Evolutionary conservation across 1,284 basidiomycete genomes (phyloP).

Genomic region (Rhodotorula mucilaginosa): DNA sequence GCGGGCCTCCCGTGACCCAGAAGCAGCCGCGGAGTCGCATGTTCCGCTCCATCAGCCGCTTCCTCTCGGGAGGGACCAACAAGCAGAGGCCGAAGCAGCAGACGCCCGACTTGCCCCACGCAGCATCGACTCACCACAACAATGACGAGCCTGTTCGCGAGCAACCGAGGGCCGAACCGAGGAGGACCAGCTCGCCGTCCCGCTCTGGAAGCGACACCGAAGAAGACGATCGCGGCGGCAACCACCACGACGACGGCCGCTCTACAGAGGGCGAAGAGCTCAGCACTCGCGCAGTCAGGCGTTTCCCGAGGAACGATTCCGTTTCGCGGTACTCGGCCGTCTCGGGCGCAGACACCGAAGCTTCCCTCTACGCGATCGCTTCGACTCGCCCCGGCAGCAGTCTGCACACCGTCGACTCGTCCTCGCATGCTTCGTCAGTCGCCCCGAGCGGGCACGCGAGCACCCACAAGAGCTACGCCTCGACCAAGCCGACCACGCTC

Average conservation of each 20-base stretch:
- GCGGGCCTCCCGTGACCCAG: neutral
- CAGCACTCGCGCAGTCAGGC: neutral
- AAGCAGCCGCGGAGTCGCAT: constrained; percentile 12
- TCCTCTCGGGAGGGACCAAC: constrained; percentile 18
- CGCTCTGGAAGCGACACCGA: neutral
- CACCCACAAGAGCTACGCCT: constrained; percentile 54
- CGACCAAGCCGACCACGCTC: constrained; percentile 92
- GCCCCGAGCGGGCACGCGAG: constrained; percentile 36
- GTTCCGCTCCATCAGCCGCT: constrained; percentile 25
- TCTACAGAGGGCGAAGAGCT: neutral
- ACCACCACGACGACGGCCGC: constrained; percentile 2
- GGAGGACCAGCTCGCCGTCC: neutral
- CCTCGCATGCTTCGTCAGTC: constrained; percentile 24
- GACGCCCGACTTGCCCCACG: neutral
- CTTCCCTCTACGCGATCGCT: constrained; percentile 40
- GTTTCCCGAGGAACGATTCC: neutral
- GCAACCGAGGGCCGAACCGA: neutral
- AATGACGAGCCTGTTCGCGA: neutral
- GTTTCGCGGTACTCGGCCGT: constrained; percentile 3
- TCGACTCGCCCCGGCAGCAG: constrained; percentile 36
- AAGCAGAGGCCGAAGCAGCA: constrained; percentile 22
- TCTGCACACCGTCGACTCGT: constrained; percentile 24
- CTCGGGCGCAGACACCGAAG: constrained; percentile 41
- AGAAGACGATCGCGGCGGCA: neutral
- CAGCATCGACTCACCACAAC: neutral